Evolutionary conservation across 2,329 filamentous ascomycete genomes (phyloP).

Genomic region (Ascochyta clinopodiicola): DNA sequence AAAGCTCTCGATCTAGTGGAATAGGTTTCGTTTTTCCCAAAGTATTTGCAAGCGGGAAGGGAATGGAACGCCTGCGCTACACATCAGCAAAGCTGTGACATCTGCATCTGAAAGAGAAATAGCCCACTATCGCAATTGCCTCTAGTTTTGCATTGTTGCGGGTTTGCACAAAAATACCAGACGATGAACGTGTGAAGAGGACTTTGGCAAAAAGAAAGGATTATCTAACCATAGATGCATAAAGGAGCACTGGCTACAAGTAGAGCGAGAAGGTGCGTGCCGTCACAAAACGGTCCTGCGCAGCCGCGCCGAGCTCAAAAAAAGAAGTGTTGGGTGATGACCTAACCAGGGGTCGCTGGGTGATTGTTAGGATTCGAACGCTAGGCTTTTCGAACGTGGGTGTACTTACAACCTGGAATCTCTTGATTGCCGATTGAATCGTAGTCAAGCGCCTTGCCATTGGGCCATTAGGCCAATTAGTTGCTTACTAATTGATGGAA

Average conservation of each 20-base stretch:
- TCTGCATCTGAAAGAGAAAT: neutral
- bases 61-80: neutral
- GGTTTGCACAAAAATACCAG: too few relatives aligned
- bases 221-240: neutral
- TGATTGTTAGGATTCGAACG: neutral
- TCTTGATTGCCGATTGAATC: constrained; percentile 43
- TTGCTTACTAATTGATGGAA: constrained; percentile 15
- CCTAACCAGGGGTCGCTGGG: constrained; percentile 15
- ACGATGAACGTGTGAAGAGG: too few relatives aligned
- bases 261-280: neutral
- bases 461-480: constrained; percentile 54
- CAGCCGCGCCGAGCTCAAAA: neutral
- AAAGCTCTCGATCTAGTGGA: neutral
- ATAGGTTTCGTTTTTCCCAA: neutral
- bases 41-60: neutral
- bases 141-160: too few relatives aligned
- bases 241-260: neutral
- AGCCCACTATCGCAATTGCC: neutral
- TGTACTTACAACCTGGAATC: constrained; percentile 35
- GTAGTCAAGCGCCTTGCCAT: constrained; percentile 67
- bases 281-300: neutral
- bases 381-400: neutral
- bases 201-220: neutral
- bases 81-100: neutral
- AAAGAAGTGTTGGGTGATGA: neutral